Evolutionary conservation across 352 stramenopile genomes (phyloP).

Genomic region (Phytophthora cryptogea): DNA sequence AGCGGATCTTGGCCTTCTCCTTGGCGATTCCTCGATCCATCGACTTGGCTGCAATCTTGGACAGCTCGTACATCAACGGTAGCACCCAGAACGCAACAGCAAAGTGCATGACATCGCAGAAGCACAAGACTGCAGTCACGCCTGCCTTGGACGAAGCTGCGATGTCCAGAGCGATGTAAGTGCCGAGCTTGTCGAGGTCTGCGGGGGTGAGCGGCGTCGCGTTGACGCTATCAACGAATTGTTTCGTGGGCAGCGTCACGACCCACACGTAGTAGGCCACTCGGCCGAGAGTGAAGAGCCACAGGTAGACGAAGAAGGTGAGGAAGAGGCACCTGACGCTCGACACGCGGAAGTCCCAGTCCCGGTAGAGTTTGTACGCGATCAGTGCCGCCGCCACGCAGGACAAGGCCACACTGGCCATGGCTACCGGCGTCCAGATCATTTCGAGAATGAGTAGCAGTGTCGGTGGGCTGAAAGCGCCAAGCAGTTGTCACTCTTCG

Average conservation of each 20-base stretch:
- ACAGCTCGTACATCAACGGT: constrained; percentile 52
- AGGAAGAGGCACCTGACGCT: constrained; percentile 44
- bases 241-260: constrained; percentile 32
- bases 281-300: constrained; percentile 37
- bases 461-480: background rate
- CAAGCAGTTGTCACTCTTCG: background rate
- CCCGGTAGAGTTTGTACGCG: constrained; percentile 31
- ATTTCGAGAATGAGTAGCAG: constrained; percentile 10
- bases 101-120: constrained; percentile 43
- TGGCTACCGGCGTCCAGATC: constrained; percentile 39
- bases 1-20: constrained; percentile 46
- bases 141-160: constrained; percentile 24
- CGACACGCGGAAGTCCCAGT: constrained; percentile 47
- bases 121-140: constrained; percentile 39
- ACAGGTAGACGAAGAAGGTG: constrained; percentile 46
- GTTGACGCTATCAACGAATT: constrained; percentile 44
- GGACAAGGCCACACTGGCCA: constrained; percentile 23
- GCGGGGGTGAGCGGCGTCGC: constrained; percentile 31
- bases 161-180: constrained; percentile 45
- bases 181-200: constrained; percentile 55
- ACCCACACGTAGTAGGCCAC: constrained; percentile 51
- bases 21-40: constrained; percentile 62
- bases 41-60: constrained; percentile 40
- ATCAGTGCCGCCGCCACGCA: constrained; percentile 28
- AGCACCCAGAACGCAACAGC: constrained; percentile 49